Evolutionary conservation across 306 rosid species (phyloP).

Genomic region (Castanea crenata): DNA sequence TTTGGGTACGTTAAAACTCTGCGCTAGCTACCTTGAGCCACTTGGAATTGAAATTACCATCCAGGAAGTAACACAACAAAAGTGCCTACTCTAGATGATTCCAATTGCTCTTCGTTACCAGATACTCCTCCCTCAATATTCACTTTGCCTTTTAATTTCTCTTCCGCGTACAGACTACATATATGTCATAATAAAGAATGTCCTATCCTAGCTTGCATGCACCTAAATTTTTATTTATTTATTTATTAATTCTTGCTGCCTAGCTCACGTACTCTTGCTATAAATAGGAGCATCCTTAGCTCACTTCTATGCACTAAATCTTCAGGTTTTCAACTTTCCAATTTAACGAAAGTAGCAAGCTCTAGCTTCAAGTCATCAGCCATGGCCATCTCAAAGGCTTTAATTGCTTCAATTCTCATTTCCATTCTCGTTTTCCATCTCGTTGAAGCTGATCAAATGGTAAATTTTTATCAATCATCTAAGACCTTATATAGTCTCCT

Average conservation of each 20-base stretch:
- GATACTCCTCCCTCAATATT: background rate
- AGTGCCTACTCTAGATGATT: constrained; percentile 13
- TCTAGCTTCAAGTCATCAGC: too few relatives aligned
- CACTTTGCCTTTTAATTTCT: background rate
- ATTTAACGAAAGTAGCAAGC: too few relatives aligned
- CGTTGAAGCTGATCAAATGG: constrained; percentile 27
- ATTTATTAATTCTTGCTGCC: background rate
- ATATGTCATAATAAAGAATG: background rate
- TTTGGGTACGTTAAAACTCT: background rate
- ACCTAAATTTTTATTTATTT: background rate
- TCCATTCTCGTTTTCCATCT: constrained; percentile 25
- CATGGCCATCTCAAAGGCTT: background rate
- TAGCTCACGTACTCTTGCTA: constrained; percentile 23
- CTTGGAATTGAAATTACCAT: constrained; percentile 11
- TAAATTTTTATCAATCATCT: background rate
- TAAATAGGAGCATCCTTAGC: constrained; percentile 41
- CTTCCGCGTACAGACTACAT: constrained; percentile 22
- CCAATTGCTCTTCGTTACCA: constrained; percentile 18
- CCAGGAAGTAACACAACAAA: constrained; percentile 4
- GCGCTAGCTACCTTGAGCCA: background rate
- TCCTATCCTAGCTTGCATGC: background rate
- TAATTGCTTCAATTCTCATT: constrained; percentile 26
- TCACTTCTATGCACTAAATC: constrained; percentile 20
- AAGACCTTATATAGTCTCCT: background rate
- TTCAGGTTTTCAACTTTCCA: constrained; percentile 7